Base-by-base conservation (phyloP, 2,329 filamentous ascomycete genomes). In the Aspergillus ibericus region DNA sequence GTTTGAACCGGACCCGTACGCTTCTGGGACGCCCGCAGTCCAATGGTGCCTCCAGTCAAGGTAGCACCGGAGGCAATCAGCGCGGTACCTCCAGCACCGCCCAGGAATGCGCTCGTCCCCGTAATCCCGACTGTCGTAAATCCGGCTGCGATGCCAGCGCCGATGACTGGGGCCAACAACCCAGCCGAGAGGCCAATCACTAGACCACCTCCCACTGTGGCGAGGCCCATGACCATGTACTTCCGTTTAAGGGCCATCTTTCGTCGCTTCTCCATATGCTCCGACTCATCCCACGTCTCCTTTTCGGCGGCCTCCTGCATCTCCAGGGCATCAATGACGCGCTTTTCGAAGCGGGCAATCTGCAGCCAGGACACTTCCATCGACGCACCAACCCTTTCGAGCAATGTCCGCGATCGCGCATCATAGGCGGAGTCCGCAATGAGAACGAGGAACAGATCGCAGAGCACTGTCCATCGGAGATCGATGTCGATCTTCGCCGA, bases 231-330 rank as follows among this genome's bases (percentile, higher is more conserved):
- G 79, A 97, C 90, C 72, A 96, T 87, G 70, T 96, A 92, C 68
- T 93, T 88, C 66, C 86, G 86, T 72, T 90, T 96, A 59, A 93
- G 81, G 1, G 91, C 91, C 70, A 86, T 79, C 73, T 97, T 96
- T 53, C 91, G 85, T 48, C 95, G 86, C 59, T 82, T 85, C 74
- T 96, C 92, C 82, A 98, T 92, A 72, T 98, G 92, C 64, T 96
- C 91, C 10, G 95, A 89, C 74, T 99, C 95, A 65, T 97, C 96
- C 95, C 95, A 99, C 63, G 93, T 96, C 77, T 99, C 95, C 69
- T 93, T 96, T 63, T 92, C 90, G 5, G 92, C 91, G 48, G 90
- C 88, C 75, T 98, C 92, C 76, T 98, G 93, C 92, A 99, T 97
- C 75, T 99, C 95, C 20, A 99, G 80, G 1, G 95, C 92, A 75